Conservation (phyloP, 2,329 filamentous ascomycete genomes). For the Aureobasidium sp. region DNA sequence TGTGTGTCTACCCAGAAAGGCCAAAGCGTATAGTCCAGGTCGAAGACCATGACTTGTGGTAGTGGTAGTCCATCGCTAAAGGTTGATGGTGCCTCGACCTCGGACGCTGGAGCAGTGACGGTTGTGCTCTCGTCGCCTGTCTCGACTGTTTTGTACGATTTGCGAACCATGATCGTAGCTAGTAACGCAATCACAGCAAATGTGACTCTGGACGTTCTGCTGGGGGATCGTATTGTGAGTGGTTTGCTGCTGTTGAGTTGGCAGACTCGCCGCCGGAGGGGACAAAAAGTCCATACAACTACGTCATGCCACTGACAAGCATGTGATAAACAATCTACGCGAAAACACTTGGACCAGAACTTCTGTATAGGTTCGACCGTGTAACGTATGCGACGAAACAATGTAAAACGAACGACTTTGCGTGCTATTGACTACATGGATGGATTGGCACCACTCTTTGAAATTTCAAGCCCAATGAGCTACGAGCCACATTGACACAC, state of each 20-base stretch:
- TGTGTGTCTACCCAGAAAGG: constrained; percentile 98
- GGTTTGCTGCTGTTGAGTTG: background rate
- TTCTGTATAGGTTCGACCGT: too few relatives aligned
- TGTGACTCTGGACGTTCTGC: background rate
- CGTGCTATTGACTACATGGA: background rate
- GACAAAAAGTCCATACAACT: background rate
- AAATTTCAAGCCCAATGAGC: background rate
- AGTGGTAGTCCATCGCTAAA: constrained; percentile 64
- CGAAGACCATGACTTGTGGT: constrained; percentile 81
- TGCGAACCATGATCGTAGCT: constrained; percentile 1
- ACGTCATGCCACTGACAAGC: constrained; percentile 1
- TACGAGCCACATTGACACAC: background rate
- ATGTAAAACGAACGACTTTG: background rate
- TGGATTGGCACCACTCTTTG: background rate
- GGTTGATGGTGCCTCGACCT: constrained; percentile 42
- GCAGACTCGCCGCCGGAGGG: background rate
- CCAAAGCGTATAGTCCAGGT: constrained; percentile 98
- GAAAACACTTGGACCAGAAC: too few relatives aligned
- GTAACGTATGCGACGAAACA: background rate
- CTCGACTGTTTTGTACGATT: background rate
- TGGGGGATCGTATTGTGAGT: background rate
- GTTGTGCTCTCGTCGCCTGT: constrained; percentile 15
- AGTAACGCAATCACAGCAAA: background rate
- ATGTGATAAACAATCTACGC: background rate
- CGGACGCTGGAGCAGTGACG: constrained; percentile 30